A percentile compares a stretch with the other conserved stretches of the same genome.
These are phyloP conservation scores for Noccaea bulbosa DNA, from an alignment of 345 rosid species.

Conservation along the genomic window DNA sequence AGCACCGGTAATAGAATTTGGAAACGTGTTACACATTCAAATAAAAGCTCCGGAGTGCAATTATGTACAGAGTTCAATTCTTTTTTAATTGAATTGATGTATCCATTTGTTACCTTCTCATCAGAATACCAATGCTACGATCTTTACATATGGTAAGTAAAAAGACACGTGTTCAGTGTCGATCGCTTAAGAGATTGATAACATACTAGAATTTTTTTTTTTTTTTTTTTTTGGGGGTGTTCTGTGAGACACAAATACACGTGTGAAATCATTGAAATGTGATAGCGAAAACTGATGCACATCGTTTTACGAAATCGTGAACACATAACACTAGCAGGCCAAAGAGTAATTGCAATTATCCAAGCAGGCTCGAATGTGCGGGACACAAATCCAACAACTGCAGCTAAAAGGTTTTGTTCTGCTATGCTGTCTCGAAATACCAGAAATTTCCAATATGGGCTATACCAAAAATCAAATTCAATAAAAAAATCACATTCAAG, in stretches of 20 bases:
- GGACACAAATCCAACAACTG: not conserved
- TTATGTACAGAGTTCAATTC: not conserved
- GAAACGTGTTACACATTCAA: conserved; percentile 21
- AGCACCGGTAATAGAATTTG: conserved; percentile 6
- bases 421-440: no score
- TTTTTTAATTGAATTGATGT: not conserved
- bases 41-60: not conserved
- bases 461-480: no score
- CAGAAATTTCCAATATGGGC: no score
- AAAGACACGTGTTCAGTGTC: conserved; percentile 1
- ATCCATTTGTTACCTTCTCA: not conserved
- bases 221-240: no score
- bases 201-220: not conserved
- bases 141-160: not conserved
- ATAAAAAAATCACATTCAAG: no score
- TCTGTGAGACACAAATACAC: no score
- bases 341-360: no score
- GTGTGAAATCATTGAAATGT: not conserved
- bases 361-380: not conserved
- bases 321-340: not conserved
- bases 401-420: not conserved
- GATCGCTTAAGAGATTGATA: not conserved
- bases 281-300: not conserved
- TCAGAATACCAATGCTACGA: not conserved
- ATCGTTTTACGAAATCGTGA: not conserved